Evolutionary conservation across 345 rosid genomes (phyloP).

Genomic region (Melastoma malabathricum): DNA sequence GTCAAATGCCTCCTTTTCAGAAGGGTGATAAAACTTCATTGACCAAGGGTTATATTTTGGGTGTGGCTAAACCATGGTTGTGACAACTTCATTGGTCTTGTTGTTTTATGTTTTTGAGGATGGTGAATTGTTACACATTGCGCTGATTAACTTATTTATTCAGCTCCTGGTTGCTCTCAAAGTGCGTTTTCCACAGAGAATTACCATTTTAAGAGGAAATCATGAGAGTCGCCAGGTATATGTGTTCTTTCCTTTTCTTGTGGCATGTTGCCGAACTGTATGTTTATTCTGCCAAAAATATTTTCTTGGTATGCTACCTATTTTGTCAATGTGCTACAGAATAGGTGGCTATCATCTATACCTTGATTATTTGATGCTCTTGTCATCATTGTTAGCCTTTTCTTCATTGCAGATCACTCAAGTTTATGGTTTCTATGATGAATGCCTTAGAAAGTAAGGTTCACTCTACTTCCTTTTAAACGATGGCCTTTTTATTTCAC

Average conservation of each 20-base stretch:
- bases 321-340: too few relatives aligned
- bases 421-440: conserved; percentile 96
- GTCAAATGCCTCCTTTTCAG: too few relatives aligned
- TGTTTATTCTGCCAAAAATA: not conserved
- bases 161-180: conserved; percentile 80
- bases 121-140: not conserved
- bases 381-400: conserved; percentile 2
- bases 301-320: not conserved
- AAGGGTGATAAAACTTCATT: too few relatives aligned
- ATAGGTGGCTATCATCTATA: not conserved
- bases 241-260: not conserved
- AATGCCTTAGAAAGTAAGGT: conserved; percentile 92
- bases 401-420: conserved; percentile 65
- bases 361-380: too few relatives aligned
- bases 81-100: too few relatives aligned
- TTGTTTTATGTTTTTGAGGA: not conserved
- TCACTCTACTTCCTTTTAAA: conserved; percentile 5
- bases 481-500: not conserved
- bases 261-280: not conserved
- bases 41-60: too few relatives aligned
- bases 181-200: conserved; percentile 72
- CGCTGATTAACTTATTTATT: conserved; percentile 8
- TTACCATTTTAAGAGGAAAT: conserved; percentile 86
- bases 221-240: conserved; percentile 95
- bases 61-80: too few relatives aligned